phyloP scores from a whole-genome alignment of 352 stramenopile species.

The Globisporangium yorkense region DNA sequence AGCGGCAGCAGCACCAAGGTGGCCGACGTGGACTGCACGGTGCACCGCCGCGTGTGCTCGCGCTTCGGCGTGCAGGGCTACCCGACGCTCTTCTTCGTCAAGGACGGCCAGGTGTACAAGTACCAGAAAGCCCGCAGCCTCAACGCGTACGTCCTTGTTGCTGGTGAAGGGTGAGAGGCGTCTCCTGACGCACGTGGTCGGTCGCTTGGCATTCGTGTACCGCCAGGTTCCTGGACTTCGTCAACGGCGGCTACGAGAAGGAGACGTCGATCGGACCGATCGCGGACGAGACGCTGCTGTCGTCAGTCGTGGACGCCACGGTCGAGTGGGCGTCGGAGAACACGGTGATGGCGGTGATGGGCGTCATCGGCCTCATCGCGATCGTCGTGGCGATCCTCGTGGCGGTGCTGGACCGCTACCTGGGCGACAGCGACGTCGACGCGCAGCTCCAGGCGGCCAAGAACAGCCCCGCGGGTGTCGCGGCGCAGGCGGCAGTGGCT shows the following conservation, averaged over 20 bases:
- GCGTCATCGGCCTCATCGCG: conserved; percentile 48
- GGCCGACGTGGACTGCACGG: conserved; percentile 67
- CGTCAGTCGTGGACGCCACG: conserved; percentile 48
- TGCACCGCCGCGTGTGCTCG: conserved; percentile 76
- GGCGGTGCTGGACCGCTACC: conserved; percentile 65
- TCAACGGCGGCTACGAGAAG: conserved; percentile 49
- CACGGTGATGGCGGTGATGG: conserved; percentile 57
- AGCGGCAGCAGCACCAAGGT: conserved; percentile 49
- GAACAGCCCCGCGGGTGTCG: conserved; percentile 19
- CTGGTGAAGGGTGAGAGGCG: neutral
- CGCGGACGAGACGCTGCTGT: conserved; percentile 56
- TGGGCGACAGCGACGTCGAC: conserved; percentile 56
- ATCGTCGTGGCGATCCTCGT: conserved; percentile 66
- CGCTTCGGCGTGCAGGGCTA: conserved; percentile 80
- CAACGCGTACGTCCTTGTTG: conserved; percentile 23
- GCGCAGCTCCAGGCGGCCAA: conserved; percentile 43
- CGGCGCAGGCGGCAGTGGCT: conserved; percentile 15
- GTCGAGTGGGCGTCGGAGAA: conserved; percentile 69
- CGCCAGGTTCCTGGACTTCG: conserved; percentile 43
- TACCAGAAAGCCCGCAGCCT: conserved; percentile 69
- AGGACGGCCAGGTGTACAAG: conserved; percentile 67
- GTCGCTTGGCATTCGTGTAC: neutral
- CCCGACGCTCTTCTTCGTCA: conserved; percentile 73
- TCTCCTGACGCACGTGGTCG: no score
- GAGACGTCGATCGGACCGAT: conserved; percentile 49